Conservation (phyloP, 2,329 filamentous ascomycete species). For the Gaeumannomyces sp. region DNA sequence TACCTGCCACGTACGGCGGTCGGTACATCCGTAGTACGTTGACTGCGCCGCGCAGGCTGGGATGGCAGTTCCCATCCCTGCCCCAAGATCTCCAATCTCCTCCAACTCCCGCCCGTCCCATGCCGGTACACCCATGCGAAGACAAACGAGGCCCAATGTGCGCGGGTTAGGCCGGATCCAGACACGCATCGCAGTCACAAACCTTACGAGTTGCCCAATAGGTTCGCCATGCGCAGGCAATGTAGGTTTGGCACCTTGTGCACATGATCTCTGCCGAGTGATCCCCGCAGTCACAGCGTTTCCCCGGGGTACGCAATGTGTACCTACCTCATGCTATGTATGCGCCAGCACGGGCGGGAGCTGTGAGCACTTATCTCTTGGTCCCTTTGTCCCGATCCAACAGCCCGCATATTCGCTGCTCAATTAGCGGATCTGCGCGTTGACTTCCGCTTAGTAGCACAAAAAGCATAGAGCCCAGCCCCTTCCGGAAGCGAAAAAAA, state of each 20-base stretch:
- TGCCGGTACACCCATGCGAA: background rate
- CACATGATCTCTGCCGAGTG: background rate
- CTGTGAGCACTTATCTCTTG: background rate
- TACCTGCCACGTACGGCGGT: too few species aligned
- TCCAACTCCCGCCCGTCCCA: background rate
- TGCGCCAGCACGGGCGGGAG: background rate
- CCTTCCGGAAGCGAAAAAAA: too few species aligned
- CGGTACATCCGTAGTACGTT: too few species aligned
- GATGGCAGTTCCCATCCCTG: background rate
- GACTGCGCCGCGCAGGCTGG: background rate
- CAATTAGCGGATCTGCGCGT: background rate
- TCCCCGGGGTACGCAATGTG: background rate
- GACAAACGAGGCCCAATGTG: background rate
- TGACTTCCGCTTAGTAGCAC: background rate
- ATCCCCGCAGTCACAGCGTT: background rate
- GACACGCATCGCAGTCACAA: too few species aligned
- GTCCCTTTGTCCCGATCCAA: background rate
- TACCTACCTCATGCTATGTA: background rate
- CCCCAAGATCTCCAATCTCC: background rate
- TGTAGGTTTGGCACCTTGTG: background rate
- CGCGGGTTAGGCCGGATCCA: background rate
- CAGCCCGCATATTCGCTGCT: too few species aligned
- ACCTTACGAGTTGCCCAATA: background rate
- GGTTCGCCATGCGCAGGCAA: background rate
- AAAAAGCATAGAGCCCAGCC: background rate